Evolutionary conservation across 768 basidiomycete species (phyloP).

Genomic region (Leccinum broughii): DNA sequence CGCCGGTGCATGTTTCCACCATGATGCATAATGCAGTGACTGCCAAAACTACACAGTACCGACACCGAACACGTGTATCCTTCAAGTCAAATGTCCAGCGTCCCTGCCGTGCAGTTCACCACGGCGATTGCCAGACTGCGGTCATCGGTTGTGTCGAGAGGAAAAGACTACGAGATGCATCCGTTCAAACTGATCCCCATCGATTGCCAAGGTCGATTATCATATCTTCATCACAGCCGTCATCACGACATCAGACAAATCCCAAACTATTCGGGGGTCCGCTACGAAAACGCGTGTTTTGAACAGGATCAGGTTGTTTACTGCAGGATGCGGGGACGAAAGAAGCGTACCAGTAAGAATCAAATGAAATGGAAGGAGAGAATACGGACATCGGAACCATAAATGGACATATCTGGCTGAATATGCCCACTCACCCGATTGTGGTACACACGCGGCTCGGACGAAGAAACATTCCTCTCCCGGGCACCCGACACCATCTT

Average conservation of each 20-base stretch:
- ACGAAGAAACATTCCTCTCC: background rate
- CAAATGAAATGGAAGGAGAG: background rate
- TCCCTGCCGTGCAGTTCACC: background rate
- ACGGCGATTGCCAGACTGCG: background rate
- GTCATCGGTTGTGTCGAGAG: slow-evolving; percentile 1
- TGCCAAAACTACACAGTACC: background rate
- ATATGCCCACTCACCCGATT: background rate
- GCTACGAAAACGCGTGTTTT: slow-evolving; percentile 7
- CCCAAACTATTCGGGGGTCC: slow-evolving; percentile 12
- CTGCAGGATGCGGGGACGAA: slow-evolving; percentile 1
- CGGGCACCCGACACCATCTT: slow-evolving; percentile 10
- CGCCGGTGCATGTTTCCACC: slow-evolving; percentile 1
- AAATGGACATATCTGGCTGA: background rate
- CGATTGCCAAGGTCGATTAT: slow-evolving; percentile 9
- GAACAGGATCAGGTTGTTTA: slow-evolving; percentile 6
- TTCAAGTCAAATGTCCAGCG: background rate
- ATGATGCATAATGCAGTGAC: background rate
- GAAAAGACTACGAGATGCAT: background rate
- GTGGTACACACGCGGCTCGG: background rate
- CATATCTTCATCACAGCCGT: slow-evolving; percentile 2
- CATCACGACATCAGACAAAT: slow-evolving; percentile 26
- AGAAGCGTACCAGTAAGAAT: background rate
- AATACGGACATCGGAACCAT: background rate
- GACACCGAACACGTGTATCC: slow-evolving; percentile 10
- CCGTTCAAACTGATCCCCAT: slow-evolving; percentile 11